phyloP scores from a whole-genome alignment of 164 flowering plant species.

The Echeveria elegans region DNA sequence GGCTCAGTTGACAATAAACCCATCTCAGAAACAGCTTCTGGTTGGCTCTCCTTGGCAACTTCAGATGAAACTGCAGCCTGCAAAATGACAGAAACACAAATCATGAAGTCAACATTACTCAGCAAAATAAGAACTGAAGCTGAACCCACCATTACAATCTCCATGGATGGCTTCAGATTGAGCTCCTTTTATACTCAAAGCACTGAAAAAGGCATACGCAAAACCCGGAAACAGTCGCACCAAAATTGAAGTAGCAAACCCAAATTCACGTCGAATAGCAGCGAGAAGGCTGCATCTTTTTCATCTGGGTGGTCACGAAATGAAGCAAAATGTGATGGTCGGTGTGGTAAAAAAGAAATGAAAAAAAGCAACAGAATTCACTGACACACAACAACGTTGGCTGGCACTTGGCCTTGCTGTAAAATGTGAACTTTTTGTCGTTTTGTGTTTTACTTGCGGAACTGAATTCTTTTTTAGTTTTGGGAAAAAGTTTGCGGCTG shows the following conservation, averaged over 20 bases:
- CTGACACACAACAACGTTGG: not conserved
- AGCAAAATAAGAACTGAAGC: not conserved
- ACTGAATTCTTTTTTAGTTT: too few species aligned
- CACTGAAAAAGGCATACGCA: not conserved
- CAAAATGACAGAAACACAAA: not conserved
- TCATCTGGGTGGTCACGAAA: not conserved
- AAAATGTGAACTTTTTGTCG: not conserved
- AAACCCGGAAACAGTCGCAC: not conserved
- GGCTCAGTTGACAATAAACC: not conserved
- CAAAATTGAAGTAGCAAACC: not conserved
- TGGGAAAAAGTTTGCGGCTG: not conserved
- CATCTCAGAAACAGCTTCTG: not conserved
- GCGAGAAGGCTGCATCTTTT: not conserved
- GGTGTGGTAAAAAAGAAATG: not conserved
- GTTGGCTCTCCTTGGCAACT: not conserved
- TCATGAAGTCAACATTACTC: not conserved
- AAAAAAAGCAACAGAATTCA: too few species aligned
- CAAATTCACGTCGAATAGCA: not conserved
- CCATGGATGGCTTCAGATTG: not conserved
- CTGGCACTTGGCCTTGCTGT: not conserved
- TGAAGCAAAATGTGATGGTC: not conserved
- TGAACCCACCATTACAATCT: not conserved
- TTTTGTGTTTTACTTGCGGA: not conserved
- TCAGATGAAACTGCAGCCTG: not conserved
- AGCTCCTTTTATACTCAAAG: not conserved